These are phyloP conservation scores for Quercus phellos DNA, from an alignment of 331 rosid species.

Conservation along the genomic window DNA sequence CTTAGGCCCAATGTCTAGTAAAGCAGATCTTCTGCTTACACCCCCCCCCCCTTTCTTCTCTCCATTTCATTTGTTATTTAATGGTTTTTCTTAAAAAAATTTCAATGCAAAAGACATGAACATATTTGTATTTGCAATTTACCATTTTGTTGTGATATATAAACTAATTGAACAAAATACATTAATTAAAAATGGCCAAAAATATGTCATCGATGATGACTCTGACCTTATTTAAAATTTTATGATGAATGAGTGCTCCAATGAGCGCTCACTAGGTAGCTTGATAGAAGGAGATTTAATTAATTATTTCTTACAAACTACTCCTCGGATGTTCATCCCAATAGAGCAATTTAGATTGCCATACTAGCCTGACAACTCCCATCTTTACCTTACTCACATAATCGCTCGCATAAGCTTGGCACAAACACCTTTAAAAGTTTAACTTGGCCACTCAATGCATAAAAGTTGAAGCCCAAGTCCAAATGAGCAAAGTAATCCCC, in stretches of 20 bases:
- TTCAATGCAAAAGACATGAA: no score
- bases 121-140: no score
- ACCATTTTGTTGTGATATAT: no score
- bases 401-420: conserved; percentile 26
- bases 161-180: no score
- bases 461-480: conserved; percentile 42
- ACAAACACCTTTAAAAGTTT: conserved; percentile 23
- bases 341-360: conserved; percentile 19
- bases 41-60: no score
- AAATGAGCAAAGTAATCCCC: conserved; percentile 42
- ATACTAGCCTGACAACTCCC: conserved; percentile 26
- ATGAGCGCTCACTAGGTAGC: background rate
- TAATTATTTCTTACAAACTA: conserved; percentile 25
- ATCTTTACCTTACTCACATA: conserved; percentile 33
- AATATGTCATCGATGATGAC: background rate
- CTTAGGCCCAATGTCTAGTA: no score
- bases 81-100: no score
- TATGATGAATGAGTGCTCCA: background rate
- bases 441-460: conserved; percentile 21
- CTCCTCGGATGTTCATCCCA: conserved; percentile 24
- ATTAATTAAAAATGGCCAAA: background rate
- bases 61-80: no score
- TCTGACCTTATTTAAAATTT: background rate
- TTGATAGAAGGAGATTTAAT: background rate
- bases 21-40: no score